Evolutionary conservation across 495 filamentous ascomycete species (phyloP), one percentile per base, ranked within the genome.

Genomic region (Emericellopsis terricola): DNA sequence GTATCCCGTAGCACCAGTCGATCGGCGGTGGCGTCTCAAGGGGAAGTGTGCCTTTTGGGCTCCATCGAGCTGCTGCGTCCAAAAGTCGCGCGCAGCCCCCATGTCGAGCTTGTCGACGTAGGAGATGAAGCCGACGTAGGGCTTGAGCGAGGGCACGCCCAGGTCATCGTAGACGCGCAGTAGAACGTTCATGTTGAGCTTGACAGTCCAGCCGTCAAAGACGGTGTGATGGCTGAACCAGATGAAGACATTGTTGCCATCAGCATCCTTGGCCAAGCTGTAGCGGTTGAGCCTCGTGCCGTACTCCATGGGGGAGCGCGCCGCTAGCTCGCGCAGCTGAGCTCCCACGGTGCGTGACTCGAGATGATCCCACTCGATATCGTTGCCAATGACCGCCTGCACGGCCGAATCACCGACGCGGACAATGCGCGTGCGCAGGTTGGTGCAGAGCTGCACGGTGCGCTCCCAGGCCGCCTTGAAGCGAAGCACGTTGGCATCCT

Each of bases 351-450:
- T 11, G 11, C n/a, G n/a, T n/a, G n/a, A n/a, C n/a, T n/a, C n/a
- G n/a, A n/a, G n/a, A n/a, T n/a, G n/a, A n/a, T n/a, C n/a, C n/a
- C n/a, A 23, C 18, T 14, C 11, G 7, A 15, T 21, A 18, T 44
- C 41, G 0, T 34, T 14, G 13, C 41, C 33, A 44, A 35, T 17
- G 2, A 52, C 43, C 2, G 40, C 38, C n/a, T 54, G 51, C 10
- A 48, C 10, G 8, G 44, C 46, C 0, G 39, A 43, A 0, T 23
- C 28, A 0, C 20, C 33, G 10, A 31, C 35, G 2, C 33, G 36
- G 11, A 69, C 55, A 45, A 85, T 83, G 3, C 67, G 64, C 9
- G 77, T 84, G 20, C 78, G 64, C 4, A 83, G 63, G 38, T 80
- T 77, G 28, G 75, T 67, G 39, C 64, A 61, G 5, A 62, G 49